Base-by-base conservation (phyloP, 108 stramenopile species). In the Cyclotella cryptica region DNA sequence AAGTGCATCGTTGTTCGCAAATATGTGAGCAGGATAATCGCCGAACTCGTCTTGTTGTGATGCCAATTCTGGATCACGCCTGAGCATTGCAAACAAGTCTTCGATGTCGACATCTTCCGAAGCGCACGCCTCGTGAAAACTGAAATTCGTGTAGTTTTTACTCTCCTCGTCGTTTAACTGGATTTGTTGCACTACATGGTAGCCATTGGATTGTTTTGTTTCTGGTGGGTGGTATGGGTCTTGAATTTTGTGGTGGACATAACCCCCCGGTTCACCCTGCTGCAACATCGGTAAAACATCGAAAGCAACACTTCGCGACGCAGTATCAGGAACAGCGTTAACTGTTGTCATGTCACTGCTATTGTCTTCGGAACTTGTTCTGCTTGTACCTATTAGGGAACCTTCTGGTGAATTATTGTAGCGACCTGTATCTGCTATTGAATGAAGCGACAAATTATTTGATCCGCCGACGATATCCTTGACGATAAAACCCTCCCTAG, bases 1-100 rank as follows among this genome's bases (percentile, higher is more conserved):
- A 51, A 74, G 40, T 3, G 73, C 43, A 27, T 74, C 73, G 42
- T 74, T 74, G 8, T 52, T 47, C 53, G 73, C 73, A 66, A 74
- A 74, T 17, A 74, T 49, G 26, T 74, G 73, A 13, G 62, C 62
- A 11, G 73, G 62, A 49, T 74, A 74, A 41, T 74, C 73, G 3
- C 73, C 73, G 5, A 49, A 53, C 13, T 74, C 49, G 18, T 74
- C 63, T 54, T 41, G 30, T 11, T 54, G 19, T 19, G 51, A 19
- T 19, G 73, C 73, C 27, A 74, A 18, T 40, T 64, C 47, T 12
- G 73, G 73, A 22, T 63, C 52, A 35, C 44, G 19, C 35, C 24
- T 51, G 13, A 74, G 62, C 41, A 74, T 63, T 22, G 54, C 49
- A 62, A 62, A 26, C 45, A 74, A 47, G 1, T 74, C 63, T 41